phyloP scores from a whole-genome alignment of 306 rosid species.

The Quercus alba region DNA sequence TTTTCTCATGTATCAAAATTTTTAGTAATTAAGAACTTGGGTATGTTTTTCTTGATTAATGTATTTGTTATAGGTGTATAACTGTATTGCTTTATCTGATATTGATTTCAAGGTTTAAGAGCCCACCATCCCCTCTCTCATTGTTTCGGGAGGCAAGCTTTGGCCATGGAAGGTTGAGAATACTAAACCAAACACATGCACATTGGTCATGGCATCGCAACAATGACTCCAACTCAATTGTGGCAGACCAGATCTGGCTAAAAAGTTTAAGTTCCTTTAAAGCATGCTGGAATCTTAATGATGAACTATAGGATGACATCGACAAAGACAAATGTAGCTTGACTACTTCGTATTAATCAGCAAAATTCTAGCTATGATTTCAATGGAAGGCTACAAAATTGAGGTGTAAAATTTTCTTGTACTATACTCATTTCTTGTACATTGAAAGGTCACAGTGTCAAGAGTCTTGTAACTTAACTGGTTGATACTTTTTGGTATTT shows the following conservation, averaged over 20 bases:
- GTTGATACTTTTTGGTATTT: too few species aligned
- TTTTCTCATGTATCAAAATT: too few species aligned
- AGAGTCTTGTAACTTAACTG: too few species aligned
- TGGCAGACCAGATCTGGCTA: neutral
- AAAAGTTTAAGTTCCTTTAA: neutral
- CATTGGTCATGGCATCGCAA: slow-evolving; percentile 8
- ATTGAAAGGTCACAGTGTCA: too few species aligned
- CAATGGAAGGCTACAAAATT: too few species aligned
- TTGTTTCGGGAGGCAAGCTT: slow-evolving; percentile 41
- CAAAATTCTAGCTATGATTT: too few species aligned
- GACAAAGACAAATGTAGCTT: neutral
- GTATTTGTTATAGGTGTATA: neutral
- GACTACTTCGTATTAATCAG: too few species aligned
- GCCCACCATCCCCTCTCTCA: slow-evolving; percentile 27
- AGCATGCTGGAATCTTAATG: neutral
- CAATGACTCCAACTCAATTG: slow-evolving; percentile 4
- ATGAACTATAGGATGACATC: neutral
- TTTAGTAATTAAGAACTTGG: too few species aligned
- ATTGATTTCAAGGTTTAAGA: slow-evolving; percentile 13
- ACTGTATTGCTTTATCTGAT: neutral
- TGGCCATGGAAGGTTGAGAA: slow-evolving; percentile 31
- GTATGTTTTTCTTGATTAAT: neutral
- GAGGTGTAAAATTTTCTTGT: too few species aligned
- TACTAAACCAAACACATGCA: neutral
- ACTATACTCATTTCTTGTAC: too few species aligned